Evolutionary conservation across 805 yeast genomes (phyloP).

Genomic region (Schwanniomyces occidentalis): DNA sequence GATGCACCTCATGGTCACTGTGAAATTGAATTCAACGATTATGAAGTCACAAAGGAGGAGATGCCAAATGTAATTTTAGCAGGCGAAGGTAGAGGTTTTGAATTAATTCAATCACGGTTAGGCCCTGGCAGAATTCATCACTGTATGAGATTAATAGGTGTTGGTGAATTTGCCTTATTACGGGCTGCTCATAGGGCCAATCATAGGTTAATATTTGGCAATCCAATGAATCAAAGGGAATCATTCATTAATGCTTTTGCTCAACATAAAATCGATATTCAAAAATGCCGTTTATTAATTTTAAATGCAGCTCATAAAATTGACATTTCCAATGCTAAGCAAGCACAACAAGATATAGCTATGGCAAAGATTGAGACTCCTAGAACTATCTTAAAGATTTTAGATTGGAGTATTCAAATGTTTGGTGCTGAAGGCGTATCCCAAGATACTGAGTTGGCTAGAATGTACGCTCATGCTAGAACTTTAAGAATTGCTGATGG

Average conservation of each 20-base stretch:
- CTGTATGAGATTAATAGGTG: conserved; percentile 65
- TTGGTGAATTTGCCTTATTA: conserved; percentile 55
- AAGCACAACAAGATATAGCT: conserved; percentile 57
- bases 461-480: conserved; percentile 51
- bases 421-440: conserved; percentile 67
- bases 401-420: conserved; percentile 65
- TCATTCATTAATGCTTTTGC: conserved; percentile 50
- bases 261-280: conserved; percentile 53
- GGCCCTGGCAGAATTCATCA: conserved; percentile 75
- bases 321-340: conserved; percentile 53
- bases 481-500: conserved; percentile 68
- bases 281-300: conserved; percentile 53
- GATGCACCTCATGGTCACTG: conserved; percentile 76
- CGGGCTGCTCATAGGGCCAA: conserved; percentile 52
- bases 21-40: conserved; percentile 53
- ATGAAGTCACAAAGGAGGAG: conserved; percentile 46
- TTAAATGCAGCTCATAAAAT: conserved; percentile 62
- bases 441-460: conserved; percentile 59
- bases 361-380: conserved; percentile 67
- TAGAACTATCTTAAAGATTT: conserved; percentile 47
- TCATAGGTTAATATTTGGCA: conserved; percentile 52
- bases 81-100: conserved; percentile 57
- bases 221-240: conserved; percentile 51
- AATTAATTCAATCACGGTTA: conserved; percentile 60
- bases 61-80: conserved; percentile 44